Conservation (phyloP, 176 grass and related monocot species). For the Urochloa ruziziensis region DNA sequence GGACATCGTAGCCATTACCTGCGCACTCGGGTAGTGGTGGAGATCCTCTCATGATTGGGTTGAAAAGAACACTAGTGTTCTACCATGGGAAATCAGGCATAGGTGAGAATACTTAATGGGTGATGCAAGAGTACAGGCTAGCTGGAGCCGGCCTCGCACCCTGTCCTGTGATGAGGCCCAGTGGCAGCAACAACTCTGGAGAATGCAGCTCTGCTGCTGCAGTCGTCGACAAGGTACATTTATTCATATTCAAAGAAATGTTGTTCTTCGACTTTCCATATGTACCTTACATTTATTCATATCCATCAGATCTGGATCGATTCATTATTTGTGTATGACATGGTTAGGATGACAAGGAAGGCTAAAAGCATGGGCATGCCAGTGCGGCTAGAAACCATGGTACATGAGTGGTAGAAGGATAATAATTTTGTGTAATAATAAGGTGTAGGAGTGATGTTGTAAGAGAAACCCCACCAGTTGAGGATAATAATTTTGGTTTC, state of each 20-base stretch:
- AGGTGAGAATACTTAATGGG: constrained; percentile 44
- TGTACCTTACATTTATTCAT: too few species aligned
- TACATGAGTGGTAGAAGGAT: background rate
- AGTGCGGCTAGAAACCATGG: background rate
- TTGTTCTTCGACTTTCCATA: too few species aligned
- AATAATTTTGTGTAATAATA: too few species aligned
- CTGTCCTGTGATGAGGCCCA: background rate
- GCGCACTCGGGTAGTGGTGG: background rate
- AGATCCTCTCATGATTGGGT: constrained; percentile 27
- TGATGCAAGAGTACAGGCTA: constrained; percentile 65
- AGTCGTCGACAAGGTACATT: background rate
- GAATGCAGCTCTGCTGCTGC: background rate
- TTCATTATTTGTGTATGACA: background rate
- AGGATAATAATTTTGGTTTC: too few species aligned
- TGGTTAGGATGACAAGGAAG: background rate
- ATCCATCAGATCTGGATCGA: background rate
- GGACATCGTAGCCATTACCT: background rate
- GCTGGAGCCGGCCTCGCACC: background rate
- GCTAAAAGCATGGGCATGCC: background rate
- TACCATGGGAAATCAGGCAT: constrained; percentile 6
- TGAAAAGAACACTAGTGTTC: constrained; percentile 48
- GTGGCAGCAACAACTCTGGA: background rate
- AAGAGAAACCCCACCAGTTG: too few species aligned
- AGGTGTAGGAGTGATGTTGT: too few species aligned
- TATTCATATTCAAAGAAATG: too few species aligned